These are phyloP conservation scores for Fraxinus dipetala DNA, from an alignment of 305 asterid genomes.

Conservation along the genomic window DNA sequence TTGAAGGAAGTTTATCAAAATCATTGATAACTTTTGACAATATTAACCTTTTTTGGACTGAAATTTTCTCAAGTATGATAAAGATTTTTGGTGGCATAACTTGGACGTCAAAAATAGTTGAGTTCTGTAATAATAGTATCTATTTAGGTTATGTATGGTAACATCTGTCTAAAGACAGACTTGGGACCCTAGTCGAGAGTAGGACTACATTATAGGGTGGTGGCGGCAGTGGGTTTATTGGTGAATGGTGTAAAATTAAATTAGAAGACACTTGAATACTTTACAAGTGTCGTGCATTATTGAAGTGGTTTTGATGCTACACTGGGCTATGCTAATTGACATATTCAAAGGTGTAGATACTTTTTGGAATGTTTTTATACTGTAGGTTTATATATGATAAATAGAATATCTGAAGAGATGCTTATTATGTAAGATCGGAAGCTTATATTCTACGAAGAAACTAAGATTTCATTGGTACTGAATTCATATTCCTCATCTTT, in stretches of 20 bases:
- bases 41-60: neutral
- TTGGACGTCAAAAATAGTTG: neutral
- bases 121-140: neutral
- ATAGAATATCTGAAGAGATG: neutral
- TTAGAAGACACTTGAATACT: neutral
- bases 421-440: neutral
- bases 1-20: neutral
- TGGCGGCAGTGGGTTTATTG: neutral
- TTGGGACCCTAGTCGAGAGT: neutral
- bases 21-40: neutral
- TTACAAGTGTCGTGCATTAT: neutral
- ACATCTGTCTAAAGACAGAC: neutral
- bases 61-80: neutral
- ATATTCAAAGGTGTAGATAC: neutral
- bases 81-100: neutral
- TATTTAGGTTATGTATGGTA: neutral
- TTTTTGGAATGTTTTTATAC: neutral
- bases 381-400: neutral
- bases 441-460: neutral
- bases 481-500: neutral
- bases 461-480: neutral
- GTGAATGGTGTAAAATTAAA: neutral
- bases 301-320: neutral
- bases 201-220: neutral
- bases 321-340: neutral